Base-by-base conservation (phyloP, 305 asterid species). In the Coffea humblotiana region DNA sequence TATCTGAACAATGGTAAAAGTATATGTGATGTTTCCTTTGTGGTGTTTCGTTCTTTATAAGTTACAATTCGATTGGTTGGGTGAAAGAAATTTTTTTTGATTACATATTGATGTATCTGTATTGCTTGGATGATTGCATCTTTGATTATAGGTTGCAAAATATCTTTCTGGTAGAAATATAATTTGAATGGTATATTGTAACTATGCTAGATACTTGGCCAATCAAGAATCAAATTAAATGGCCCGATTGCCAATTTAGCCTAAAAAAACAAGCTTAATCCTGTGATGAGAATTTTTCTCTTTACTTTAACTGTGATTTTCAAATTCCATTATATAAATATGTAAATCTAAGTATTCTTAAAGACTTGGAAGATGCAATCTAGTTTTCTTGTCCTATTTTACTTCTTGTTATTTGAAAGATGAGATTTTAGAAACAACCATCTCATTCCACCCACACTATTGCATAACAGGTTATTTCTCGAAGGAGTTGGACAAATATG, bases 401-500 rank as follows among this genome's bases (percentile, higher is more conserved):
- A 18, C 21, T 71, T 61, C 25, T 69, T 49, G 54, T 54, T 72
- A 60, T 54, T 68, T 71, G 65, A 66, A 52, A 65, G 40, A 61
- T 37, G 71, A 63, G 56, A n/a, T 63, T 32, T 12, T 29, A 35
- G 40, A 76, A 52, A 9, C 32, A 25, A 52, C 0, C 43, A 14
- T 75, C 67, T 58, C 71, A 58, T 75, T 68, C 71, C 72, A 32
- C 8, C 49, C 16, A 35, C 61, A 49, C 72, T 67, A 48, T 40
- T 49, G 60, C 56, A 35, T 32, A 63, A 69, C 47, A 82, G 86
- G 76, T 66, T 67, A 69, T 82, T 80, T 74, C 76, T 85, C 19
- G 47, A 35, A 65, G 88, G 84, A n/a, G n/a, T 35, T 82, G 81
- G 80, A 51, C 5, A 77, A 49, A 72, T 75, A 70, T 47, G 85